Evolutionary conservation across 2,329 filamentous ascomycete species (phyloP).

Genomic region (Pseudonectria foliicola): DNA sequence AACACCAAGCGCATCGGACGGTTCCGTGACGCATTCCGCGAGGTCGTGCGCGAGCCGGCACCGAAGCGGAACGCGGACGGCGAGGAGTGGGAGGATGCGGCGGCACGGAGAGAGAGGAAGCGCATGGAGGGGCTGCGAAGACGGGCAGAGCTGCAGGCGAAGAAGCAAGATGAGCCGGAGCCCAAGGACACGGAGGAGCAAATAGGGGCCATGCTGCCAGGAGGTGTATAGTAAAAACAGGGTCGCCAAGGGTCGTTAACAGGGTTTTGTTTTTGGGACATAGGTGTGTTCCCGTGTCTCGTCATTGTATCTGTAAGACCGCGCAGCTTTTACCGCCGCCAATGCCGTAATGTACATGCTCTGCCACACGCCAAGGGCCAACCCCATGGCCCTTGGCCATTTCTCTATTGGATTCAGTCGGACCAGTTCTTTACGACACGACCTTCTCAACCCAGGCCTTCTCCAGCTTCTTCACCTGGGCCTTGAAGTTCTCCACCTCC

Average conservation of each 20-base stretch:
- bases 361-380: constrained; percentile 3
- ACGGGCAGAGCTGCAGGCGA: constrained; percentile 35
- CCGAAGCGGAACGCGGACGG: constrained; percentile 27
- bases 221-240: constrained; percentile 13
- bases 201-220: constrained; percentile 8
- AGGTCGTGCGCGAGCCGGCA: constrained; percentile 21
- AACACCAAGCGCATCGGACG: constrained; percentile 61
- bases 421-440: constrained; percentile 35
- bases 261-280: constrained; percentile 12
- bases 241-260: no score
- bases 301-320: constrained; percentile 19
- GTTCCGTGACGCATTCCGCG: constrained; percentile 48
- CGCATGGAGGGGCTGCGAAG: constrained; percentile 49
- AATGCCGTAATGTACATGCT: constrained; percentile 27
- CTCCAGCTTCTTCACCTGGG: constrained; percentile 80
- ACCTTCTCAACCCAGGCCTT: constrained; percentile 82
- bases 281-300: constrained; percentile 14
- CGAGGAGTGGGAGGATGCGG: constrained; percentile 48
- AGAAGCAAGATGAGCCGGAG: constrained; percentile 4
- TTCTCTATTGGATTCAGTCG: background rate
- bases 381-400: background rate
- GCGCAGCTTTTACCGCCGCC: constrained; percentile 24
- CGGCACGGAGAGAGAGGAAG: constrained; percentile 47
- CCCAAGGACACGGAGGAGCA: constrained; percentile 1
- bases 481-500: constrained; percentile 87